Base-by-base conservation (phyloP, 2,329 filamentous ascomycete genomes). In the Botrytis squamosa region DNA sequence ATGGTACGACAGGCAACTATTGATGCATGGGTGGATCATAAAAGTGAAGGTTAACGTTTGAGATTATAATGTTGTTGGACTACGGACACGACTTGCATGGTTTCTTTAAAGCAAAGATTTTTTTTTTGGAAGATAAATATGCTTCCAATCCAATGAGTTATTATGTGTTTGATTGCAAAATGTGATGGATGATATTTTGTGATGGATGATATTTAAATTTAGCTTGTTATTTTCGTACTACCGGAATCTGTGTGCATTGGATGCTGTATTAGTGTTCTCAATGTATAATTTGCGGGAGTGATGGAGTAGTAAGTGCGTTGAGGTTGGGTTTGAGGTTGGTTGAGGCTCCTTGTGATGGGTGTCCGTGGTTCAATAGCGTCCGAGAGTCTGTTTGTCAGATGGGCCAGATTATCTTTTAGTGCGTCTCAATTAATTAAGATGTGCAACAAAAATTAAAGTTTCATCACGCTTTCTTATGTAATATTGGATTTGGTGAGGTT, bases 1-100 rank as follows among this genome's bases (percentile, higher is more conserved):
- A 71, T 55, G 69, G 69, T 10, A 66, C 69, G 3, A 71, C 69
- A 7, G 33, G 59, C 25, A 62, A 63, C 18, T 66, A 46, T 12
- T 71, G 44, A 63, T 62, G 42, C 20, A 57, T 69, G n/a, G 20
- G 52, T 33, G 33, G 6, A 40, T 18, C 12, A 14, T 25, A 69
- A 57, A 42, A 44, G n/a, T 52, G 57, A 63, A 33, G 42, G 42
- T 42, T 52, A n/a, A 25, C 18, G 20, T 33, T 40, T 42, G 33
- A 52, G 44, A 38, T 33, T 65, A 20, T 46, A 10, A 46, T 49
- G 16, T 40, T 52, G 4, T 65, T 25, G 44, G 29, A 46, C 33
- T 33, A 40, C 29, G 57, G 25, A 42, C 40, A 42, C 52, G 16
- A 29, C 25, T 29, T 55, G 36, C 18, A 68, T 29, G 9, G 3